Evolutionary conservation across 2,329 filamentous ascomycete genomes (phyloP), one percentile per base, ranked within the genome.

Genomic region (Trichoderma arundinaceum): DNA sequence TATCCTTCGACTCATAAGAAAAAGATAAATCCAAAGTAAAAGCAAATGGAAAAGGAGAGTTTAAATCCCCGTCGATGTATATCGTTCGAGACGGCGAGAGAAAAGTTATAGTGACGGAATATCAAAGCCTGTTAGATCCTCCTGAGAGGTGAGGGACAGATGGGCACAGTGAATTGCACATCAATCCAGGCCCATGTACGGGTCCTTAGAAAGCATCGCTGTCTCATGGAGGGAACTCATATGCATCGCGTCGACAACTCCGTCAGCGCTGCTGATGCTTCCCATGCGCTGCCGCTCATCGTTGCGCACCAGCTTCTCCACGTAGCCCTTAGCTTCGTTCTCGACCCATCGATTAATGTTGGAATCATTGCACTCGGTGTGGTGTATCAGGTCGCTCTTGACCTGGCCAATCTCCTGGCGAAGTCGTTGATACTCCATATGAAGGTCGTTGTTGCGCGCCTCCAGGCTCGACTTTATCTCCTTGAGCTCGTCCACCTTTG

Each of bases 291-390:
- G 59, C 59, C 32, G 28, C 33, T 66, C 32, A 1, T 39, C 41
- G 1, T 41, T 49, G 6, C 9, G 28, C 1, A 52, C 22, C 5
- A 66, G 57, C 39, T 54, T 72, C 28, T 80, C 73, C 7, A 84
- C 81, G 62, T 82, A 84, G 15, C 74, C 77, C 49, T 76, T 78
- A 3, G 84, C 84, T 71, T 85, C 82, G 62, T 78, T 82, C 60
- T 83, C 78, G 41, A 86, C 76, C 84, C 84, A 87, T n/a, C 76
- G 74, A 66, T 84, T 75, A 69, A 86, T 86, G 65, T 84, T 84
- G 17, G 77, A 69, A 64, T 86, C 83, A 67, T 83, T 80, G 74
- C 84, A 87, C 56, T 72, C 74, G n/a, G 82, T 82, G 67, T 87
- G 84, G 10, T 72, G 71, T 81, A 86, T 85, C 39, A 87, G 76